Percentiles rank a stretch among this genome's conserved stretches.
Evolutionary conservation across 805 yeast species (phyloP).

Genomic region (Metschnikowia peoriensis): DNA sequence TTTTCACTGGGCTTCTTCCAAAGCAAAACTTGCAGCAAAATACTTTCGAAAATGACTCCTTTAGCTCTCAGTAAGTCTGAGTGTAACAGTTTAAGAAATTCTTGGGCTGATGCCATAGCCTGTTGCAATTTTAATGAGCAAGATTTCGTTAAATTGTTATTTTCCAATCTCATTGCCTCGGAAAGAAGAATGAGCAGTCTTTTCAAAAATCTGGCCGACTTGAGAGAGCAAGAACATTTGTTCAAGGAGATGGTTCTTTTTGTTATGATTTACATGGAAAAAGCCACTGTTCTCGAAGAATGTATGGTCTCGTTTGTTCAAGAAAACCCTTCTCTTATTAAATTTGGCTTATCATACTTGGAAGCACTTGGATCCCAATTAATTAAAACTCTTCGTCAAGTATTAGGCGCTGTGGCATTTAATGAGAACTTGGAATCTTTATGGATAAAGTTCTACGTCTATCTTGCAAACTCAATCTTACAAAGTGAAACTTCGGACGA

Average conservation of each 20-base stretch:
- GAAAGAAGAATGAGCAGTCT: slow-evolving; percentile 25
- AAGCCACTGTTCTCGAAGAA: slow-evolving; percentile 27
- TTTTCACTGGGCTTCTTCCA: background rate
- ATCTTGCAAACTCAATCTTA: slow-evolving; percentile 38
- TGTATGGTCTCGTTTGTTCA: slow-evolving; percentile 32
- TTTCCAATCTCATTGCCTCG: slow-evolving; percentile 32
- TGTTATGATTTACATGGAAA: slow-evolving; percentile 31
- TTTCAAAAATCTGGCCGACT: slow-evolving; percentile 21
- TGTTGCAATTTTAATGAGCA: slow-evolving; percentile 29
- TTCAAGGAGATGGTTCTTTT: slow-evolving; percentile 37
- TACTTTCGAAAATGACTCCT: slow-evolving; percentile 6
- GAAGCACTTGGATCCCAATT: slow-evolving; percentile 44
- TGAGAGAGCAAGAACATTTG: slow-evolving; percentile 31
- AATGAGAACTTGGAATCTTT: slow-evolving; percentile 31
- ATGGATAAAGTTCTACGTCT: slow-evolving; percentile 42
- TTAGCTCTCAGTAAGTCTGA: slow-evolving; percentile 16
- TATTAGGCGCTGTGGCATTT: slow-evolving; percentile 32
- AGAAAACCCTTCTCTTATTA: slow-evolving; percentile 29
- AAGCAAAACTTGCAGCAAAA: background rate
- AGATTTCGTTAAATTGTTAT: slow-evolving; percentile 31
- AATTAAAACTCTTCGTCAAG: slow-evolving; percentile 36
- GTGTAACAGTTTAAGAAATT: slow-evolving; percentile 23
- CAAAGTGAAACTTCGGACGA: slow-evolving; percentile 24
- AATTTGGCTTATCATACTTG: slow-evolving; percentile 28
- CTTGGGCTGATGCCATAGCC: slow-evolving; percentile 36